phyloP scores from a whole-genome alignment of 352 stramenopile genomes.

The Globisporangium orthogonon region DNA sequence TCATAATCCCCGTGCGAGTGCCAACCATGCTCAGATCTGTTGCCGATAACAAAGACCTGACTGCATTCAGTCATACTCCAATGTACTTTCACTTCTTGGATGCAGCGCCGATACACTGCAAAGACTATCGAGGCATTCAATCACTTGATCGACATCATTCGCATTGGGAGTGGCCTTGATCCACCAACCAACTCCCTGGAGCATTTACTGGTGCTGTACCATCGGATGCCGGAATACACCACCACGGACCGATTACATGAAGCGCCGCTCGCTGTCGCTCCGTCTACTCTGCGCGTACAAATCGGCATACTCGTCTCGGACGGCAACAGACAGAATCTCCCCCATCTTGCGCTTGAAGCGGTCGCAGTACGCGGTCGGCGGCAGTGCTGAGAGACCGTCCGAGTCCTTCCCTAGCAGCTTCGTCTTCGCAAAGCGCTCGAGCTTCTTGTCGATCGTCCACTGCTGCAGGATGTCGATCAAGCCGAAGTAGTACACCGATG shows the following conservation, averaged over 20 bases:
- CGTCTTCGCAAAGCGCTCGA: constrained; percentile 86
- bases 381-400: constrained; percentile 75
- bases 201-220: not conserved
- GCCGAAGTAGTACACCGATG: constrained; percentile 86
- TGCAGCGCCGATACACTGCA: not conserved
- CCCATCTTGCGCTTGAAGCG: constrained; percentile 87
- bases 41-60: no score
- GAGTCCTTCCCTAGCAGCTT: constrained; percentile 75
- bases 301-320: constrained; percentile 57
- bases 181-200: not conserved
- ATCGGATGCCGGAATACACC: not conserved
- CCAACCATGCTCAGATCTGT: not conserved
- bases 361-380: constrained; percentile 79
- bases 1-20: not conserved
- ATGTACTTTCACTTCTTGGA: not conserved
- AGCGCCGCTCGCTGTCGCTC: constrained; percentile 28
- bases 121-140: not conserved
- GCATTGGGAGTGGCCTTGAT: not conserved
- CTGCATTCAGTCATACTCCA: not conserved
- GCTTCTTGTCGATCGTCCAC: constrained; percentile 89
- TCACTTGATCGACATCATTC: not conserved
- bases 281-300: constrained; percentile 28
- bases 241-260: constrained; percentile 35
- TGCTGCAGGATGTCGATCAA: constrained; percentile 87
- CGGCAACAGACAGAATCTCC: constrained; percentile 71